A percentile compares a stretch with the other conserved stretches of the same genome.
phyloP scores from a whole-genome alignment of 106 monocot species.

The Phalaenopsis aphrodite region DNA sequence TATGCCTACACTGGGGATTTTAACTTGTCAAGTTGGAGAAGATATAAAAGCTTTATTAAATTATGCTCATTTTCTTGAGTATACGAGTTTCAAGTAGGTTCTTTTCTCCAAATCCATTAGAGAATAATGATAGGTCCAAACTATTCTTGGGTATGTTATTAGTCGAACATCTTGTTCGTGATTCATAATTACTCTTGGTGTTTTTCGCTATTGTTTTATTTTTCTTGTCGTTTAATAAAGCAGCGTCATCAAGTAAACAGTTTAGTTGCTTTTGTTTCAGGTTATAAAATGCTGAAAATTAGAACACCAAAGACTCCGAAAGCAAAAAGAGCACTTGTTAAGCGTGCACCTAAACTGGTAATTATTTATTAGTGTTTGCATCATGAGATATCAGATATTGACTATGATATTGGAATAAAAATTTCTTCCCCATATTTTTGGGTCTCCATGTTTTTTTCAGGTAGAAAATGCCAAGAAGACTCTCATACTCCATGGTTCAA shows the following conservation, averaged over 20 bases:
- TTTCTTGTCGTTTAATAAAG: too few relatives aligned
- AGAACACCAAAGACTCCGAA: constrained; percentile 59
- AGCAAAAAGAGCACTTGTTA: constrained; percentile 54
- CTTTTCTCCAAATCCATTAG: too few relatives aligned
- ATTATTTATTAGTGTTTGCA: not conserved
- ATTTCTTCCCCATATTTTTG: not conserved
- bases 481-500: constrained; percentile 84
- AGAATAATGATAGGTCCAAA: too few relatives aligned
- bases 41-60: too few relatives aligned
- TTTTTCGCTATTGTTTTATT: too few relatives aligned
- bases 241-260: not conserved
- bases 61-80: too few relatives aligned
- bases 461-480: constrained; percentile 84
- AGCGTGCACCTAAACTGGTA: constrained; percentile 76
- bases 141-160: too few relatives aligned
- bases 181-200: too few relatives aligned
- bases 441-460: constrained; percentile 16
- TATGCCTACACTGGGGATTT: too few relatives aligned
- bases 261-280: not conserved
- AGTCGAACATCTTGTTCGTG: too few relatives aligned
- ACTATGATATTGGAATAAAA: not conserved
- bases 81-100: too few relatives aligned
- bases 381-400: not conserved
- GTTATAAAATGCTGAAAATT: constrained; percentile 45
- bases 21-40: too few relatives aligned